A percentile compares a stretch with the other conserved stretches of the same genome.
phyloP scores from a whole-genome alignment of 2,329 filamentous ascomycete genomes.

The Cladosporium austrohemisphaericum region DNA sequence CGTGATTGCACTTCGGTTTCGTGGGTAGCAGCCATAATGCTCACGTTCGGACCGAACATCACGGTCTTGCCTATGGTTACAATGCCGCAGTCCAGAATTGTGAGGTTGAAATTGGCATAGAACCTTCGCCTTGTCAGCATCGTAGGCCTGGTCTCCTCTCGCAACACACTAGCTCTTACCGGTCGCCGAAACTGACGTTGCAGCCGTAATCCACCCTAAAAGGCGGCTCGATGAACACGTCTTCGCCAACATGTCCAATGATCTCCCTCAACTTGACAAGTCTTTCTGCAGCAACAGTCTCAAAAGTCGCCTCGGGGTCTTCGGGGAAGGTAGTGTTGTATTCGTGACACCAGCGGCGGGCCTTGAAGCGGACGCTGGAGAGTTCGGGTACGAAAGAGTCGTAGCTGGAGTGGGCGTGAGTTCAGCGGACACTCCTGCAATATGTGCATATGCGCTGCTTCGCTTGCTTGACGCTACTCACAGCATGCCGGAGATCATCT shows the following conservation, averaged over 20 bases:
- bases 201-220: slow-evolving; percentile 63
- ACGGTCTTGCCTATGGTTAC: slow-evolving; percentile 52
- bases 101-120: slow-evolving; percentile 59
- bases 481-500: slow-evolving; percentile 62
- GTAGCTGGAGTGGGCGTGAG: slow-evolving; percentile 29
- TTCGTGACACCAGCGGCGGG: slow-evolving; percentile 54
- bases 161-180: too few relatives aligned
- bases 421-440: neutral
- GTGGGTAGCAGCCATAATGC: slow-evolving; percentile 52
- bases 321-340: slow-evolving; percentile 56
- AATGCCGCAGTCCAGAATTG: slow-evolving; percentile 51
- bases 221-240: slow-evolving; percentile 48
- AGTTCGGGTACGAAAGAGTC: slow-evolving; percentile 49
- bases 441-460: slow-evolving; percentile 28
- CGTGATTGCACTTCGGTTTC: slow-evolving; percentile 49
- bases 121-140: slow-evolving; percentile 42
- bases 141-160: neutral
- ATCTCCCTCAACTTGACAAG: slow-evolving; percentile 7
- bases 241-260: slow-evolving; percentile 10
- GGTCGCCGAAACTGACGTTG: slow-evolving; percentile 52
- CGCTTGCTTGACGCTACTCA: neutral
- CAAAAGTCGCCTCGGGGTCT: slow-evolving; percentile 16
- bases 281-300: slow-evolving; percentile 8
- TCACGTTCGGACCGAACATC: slow-evolving; percentile 52
- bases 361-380: slow-evolving; percentile 49